Conservation (phyloP, 1,284 basidiomycete genomes). For the Puccinia hordei region DNA sequence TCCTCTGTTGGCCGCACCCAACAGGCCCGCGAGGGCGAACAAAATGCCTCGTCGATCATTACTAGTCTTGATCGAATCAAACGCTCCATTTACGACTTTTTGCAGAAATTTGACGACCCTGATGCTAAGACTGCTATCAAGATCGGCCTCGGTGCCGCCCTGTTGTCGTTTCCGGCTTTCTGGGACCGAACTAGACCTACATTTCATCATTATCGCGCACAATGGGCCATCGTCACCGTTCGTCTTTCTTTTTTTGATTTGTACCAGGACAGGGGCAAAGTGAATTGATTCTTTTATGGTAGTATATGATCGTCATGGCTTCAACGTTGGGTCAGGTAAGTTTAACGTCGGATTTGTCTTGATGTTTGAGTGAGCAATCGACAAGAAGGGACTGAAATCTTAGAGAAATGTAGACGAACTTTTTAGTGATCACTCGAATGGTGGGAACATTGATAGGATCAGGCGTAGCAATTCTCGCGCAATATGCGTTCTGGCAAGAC, state of each 20-base stretch:
- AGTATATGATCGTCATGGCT: constrained; percentile 50
- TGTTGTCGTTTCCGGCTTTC: constrained; percentile 57
- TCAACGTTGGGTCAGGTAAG: constrained; percentile 45
- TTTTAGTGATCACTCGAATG: constrained; percentile 28
- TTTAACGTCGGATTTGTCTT: neutral
- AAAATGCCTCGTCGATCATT: constrained; percentile 2
- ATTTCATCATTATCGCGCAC: constrained; percentile 57
- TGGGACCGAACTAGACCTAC: constrained; percentile 55
- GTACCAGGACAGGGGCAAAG: too few species aligned
- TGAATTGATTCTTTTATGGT: neutral
- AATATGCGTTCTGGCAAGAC: constrained; percentile 40
- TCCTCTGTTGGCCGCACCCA: neutral
- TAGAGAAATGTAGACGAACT: constrained; percentile 26
- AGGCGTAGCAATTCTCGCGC: constrained; percentile 14
- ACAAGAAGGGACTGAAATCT: neutral
- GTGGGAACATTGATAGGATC: constrained; percentile 36
- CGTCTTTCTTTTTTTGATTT: constrained; percentile 22
- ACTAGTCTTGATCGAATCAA: constrained; percentile 15
- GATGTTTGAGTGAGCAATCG: neutral
- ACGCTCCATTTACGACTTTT: constrained; percentile 25
- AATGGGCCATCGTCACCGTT: constrained; percentile 57
- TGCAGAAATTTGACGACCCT: constrained; percentile 54
- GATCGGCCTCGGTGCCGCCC: constrained; percentile 56
- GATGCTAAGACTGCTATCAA: constrained; percentile 58
- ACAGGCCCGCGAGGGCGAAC: constrained; percentile 19